Conservation (phyloP, 179 eudicot species). For the Corrigiola litoralis region DNA sequence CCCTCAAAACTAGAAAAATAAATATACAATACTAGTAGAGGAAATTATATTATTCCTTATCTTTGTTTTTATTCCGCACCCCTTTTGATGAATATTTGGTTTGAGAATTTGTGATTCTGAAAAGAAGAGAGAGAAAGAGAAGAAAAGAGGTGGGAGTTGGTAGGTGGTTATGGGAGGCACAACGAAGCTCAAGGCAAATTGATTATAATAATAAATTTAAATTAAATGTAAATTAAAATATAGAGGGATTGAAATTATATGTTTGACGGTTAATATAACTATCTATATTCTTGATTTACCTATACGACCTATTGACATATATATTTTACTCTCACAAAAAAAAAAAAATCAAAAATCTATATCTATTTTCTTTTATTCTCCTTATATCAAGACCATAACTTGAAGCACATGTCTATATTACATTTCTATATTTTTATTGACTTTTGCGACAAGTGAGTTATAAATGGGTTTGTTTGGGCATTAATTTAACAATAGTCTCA, state of each 20-base stretch:
- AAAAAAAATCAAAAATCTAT: no score
- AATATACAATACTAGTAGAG: no score
- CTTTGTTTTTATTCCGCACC: no score
- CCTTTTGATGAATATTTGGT: neutral
- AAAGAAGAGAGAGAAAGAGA: neutral
- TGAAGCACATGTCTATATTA: no score
- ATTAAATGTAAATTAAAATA: neutral
- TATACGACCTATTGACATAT: no score
- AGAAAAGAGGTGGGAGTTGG: neutral
- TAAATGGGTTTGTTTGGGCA: no score
- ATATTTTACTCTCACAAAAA: no score
- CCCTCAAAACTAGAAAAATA: neutral
- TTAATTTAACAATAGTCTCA: no score
- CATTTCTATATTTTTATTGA: no score
- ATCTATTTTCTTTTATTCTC: no score
- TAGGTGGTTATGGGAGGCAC: slow-evolving; percentile 15
- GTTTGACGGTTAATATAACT: neutral
- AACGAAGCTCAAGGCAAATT: slow-evolving; percentile 22
- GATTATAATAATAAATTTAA: neutral
- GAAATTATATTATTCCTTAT: neutral
- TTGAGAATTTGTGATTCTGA: slow-evolving; percentile 8
- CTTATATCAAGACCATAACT: no score
- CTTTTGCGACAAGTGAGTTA: no score
- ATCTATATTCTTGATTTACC: neutral
- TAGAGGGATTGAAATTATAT: neutral